These are phyloP conservation scores for Aspergillus saccharolyticus DNA, from an alignment of 495 filamentous ascomycete genomes.

Conservation along the genomic window DNA sequence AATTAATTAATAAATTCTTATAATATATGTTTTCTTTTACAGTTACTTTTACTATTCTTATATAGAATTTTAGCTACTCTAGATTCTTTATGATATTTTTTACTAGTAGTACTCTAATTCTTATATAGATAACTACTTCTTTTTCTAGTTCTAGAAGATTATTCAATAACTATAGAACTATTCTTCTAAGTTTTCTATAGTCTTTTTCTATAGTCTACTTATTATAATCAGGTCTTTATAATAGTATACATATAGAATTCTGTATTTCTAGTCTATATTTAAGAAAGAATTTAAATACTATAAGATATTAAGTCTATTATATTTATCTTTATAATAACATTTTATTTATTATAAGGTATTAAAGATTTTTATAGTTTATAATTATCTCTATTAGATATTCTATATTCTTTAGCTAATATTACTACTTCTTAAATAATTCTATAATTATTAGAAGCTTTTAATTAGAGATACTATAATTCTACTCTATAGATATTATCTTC, in stretches of 20 bases:
- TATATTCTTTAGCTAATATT: not conserved
- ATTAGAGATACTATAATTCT: conserved; percentile 1
- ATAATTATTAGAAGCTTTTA: conserved; percentile 3
- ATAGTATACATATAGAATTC: not conserved
- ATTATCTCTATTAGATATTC: not conserved
- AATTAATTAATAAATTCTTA: not conserved
- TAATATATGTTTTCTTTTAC: not conserved
- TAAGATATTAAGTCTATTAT: not conserved
- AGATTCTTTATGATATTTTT: not conserved
- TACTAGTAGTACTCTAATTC: not conserved
- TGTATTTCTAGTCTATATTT: not conserved
- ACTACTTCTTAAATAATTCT: not conserved
- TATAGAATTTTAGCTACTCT: not conserved
- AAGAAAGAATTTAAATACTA: not conserved
- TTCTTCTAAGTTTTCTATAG: not conserved
- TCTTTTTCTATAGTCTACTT: not conserved
- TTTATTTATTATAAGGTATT: conserved; percentile 1
- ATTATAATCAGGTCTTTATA: not conserved
- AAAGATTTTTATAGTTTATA: conserved; percentile 1
- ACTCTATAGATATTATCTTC: not conserved
- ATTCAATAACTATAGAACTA: not conserved
- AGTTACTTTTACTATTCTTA: not conserved
- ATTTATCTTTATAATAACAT: not conserved
- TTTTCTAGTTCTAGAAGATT: not conserved
- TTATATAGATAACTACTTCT: not conserved